These are phyloP conservation scores for Thalassiosira hispida DNA, from an alignment of 352 stramenopile species.

Conservation along the genomic window DNA sequence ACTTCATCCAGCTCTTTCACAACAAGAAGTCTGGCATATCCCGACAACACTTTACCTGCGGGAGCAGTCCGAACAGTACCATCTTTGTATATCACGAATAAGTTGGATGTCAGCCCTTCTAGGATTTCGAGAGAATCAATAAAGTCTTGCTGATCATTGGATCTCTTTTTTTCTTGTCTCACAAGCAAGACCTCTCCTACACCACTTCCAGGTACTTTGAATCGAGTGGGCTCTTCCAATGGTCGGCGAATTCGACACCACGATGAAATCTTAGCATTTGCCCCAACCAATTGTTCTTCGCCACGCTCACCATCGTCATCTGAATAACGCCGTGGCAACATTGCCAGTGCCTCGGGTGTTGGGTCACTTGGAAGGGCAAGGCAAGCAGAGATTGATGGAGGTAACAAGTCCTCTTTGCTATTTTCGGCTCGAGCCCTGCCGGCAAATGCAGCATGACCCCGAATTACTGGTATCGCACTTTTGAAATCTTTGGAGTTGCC, in stretches of 20 bases:
- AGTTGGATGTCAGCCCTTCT: slow-evolving; percentile 78
- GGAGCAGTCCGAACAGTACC: slow-evolving; percentile 65
- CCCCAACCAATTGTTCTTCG: slow-evolving; percentile 14
- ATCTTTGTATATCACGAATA: slow-evolving; percentile 82
- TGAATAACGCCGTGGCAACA: slow-evolving; percentile 40
- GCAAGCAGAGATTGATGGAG: slow-evolving; percentile 56
- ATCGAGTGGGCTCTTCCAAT: slow-evolving; percentile 62
- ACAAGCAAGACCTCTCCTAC: slow-evolving; percentile 74
- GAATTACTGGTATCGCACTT: slow-evolving; percentile 41
- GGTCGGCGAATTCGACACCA: slow-evolving; percentile 64
- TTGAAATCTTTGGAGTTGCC: background rate
- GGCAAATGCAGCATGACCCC: slow-evolving; percentile 54
- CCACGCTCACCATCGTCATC: slow-evolving; percentile 1
- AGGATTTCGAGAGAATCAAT: slow-evolving; percentile 70
- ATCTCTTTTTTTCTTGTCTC: slow-evolving; percentile 25
- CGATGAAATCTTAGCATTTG: slow-evolving; percentile 67
- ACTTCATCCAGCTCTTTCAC: slow-evolving; percentile 22
- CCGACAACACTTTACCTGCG: slow-evolving; percentile 33
- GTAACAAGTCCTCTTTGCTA: slow-evolving; percentile 10
- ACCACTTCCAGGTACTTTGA: slow-evolving; percentile 52
- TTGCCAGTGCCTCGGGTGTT: slow-evolving; percentile 23
- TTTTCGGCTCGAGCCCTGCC: slow-evolving; percentile 20
- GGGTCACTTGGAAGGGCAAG: slow-evolving; percentile 52
- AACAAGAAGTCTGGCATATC: slow-evolving; percentile 53
- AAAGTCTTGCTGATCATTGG: slow-evolving; percentile 20